Conservation (phyloP, 331 rosid genomes). For the Arachis monticola region DNA sequence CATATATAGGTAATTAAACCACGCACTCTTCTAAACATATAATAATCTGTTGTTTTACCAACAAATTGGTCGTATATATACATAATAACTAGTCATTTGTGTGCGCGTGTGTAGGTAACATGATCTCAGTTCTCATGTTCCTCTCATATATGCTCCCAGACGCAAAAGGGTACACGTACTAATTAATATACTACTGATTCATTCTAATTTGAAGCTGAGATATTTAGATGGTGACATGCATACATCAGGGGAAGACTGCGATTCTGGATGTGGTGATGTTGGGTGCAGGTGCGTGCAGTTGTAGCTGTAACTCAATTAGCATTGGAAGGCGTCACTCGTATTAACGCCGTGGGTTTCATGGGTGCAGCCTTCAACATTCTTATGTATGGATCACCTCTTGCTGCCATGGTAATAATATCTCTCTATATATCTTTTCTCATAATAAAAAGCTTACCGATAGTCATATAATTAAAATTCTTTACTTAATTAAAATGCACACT, state of each 20-base stretch:
- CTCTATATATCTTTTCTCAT: background rate
- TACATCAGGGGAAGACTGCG: conserved; percentile 49
- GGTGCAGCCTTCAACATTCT: conserved; percentile 60
- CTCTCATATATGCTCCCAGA: conserved; percentile 56
- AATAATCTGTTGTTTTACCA: background rate
- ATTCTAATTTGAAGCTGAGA: too few species aligned
- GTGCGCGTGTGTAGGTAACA: conserved; percentile 51
- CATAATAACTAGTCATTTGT: background rate
- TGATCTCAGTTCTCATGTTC: conserved; percentile 68
- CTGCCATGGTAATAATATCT: conserved; percentile 47
- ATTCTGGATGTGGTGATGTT: conserved; percentile 45
- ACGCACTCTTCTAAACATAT: background rate
- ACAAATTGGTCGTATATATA: conserved; percentile 26
- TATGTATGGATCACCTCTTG: conserved; percentile 67
- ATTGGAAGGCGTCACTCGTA: conserved; percentile 47
- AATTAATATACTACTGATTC: too few species aligned
- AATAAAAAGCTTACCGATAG: too few species aligned
- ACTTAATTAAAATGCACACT: too few species aligned
- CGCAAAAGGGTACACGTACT: conserved; percentile 45
- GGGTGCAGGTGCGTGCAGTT: conserved; percentile 44
- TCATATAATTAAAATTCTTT: too few species aligned
- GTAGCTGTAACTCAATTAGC: conserved; percentile 41
- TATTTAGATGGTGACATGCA: background rate
- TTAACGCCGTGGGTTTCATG: conserved; percentile 53
- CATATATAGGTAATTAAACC: conserved; percentile 43